Conservation (phyloP, 495 filamentous ascomycete genomes). For the Tuber melanosporum region DNA sequence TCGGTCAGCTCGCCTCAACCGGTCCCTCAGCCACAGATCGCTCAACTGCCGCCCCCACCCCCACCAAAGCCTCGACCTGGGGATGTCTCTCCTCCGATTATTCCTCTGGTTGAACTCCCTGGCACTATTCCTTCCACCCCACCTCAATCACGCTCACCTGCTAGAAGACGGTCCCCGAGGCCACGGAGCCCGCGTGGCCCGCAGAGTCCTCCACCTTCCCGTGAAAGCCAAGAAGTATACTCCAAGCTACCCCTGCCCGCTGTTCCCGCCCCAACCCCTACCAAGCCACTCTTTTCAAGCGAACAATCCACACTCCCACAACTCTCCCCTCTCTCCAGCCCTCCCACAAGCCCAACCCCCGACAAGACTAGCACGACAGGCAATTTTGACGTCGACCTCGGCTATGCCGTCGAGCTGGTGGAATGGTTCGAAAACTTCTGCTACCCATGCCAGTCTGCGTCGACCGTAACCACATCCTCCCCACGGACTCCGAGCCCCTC, state of each 20-base stretch:
- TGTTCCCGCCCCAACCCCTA: conserved; percentile 3
- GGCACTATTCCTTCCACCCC: not conserved
- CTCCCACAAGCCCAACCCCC: not conserved
- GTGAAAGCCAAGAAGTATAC: conserved; percentile 23
- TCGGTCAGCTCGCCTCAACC: not conserved
- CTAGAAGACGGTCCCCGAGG: not conserved
- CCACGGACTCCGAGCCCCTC: not conserved
- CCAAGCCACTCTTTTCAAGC: not conserved
- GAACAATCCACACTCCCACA: not conserved
- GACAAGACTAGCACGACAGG: not conserved
- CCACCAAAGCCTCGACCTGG: not conserved
- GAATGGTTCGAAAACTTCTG: conserved; percentile 31
- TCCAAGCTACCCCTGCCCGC: conserved; percentile 23
- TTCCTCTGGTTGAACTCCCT: not conserved
- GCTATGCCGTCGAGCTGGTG: conserved; percentile 19
- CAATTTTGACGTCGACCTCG: conserved; percentile 17
- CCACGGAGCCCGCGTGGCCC: not conserved
- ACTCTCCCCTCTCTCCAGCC: not conserved
- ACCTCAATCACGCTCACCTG: not conserved
- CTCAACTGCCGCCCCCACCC: not conserved
- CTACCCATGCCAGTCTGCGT: conserved; percentile 2
- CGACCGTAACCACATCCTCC: not conserved
- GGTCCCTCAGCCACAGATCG: not conserved
- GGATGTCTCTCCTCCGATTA: not conserved
- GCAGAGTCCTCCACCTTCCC: not conserved